These are phyloP conservation scores for Backusella mclennaniae DNA, from an alignment of 192 early-diverging fungal genomes.

Conservation along the genomic window DNA sequence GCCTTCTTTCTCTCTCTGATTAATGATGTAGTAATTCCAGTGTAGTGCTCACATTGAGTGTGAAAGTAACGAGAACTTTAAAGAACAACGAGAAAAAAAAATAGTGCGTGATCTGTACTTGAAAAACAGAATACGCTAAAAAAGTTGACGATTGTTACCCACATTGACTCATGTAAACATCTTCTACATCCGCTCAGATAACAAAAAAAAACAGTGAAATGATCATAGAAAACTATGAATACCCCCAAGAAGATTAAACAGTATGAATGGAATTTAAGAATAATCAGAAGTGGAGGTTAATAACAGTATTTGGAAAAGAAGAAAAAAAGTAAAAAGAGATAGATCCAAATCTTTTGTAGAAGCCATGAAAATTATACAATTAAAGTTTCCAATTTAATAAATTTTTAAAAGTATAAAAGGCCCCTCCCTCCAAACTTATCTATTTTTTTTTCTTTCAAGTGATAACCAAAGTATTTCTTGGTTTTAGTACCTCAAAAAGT, in stretches of 20 bases:
- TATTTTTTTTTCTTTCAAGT: neutral
- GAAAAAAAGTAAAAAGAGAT: neutral
- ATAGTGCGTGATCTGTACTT: neutral
- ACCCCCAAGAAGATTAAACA: neutral
- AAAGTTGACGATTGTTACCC: neutral
- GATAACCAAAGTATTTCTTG: neutral
- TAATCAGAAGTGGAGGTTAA: neutral
- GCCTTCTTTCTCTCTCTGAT: neutral
- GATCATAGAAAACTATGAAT: neutral
- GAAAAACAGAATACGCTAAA: neutral
- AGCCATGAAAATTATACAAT: neutral
- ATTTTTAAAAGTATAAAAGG: neutral
- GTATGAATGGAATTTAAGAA: neutral
- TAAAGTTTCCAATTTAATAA: neutral
- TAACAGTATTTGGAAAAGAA: neutral
- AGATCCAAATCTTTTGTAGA: neutral
- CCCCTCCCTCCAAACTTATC: neutral
- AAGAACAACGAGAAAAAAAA: neutral
- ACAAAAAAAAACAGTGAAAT: neutral
- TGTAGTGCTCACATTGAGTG: neutral
- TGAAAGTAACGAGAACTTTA: neutral
- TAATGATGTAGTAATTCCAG: neutral
- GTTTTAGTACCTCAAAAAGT: neutral
- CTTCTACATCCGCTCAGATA: neutral
- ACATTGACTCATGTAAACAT: neutral